phyloP scores from a whole-genome alignment of 768 basidiomycete species.

The Lentinula boryana region DNA sequence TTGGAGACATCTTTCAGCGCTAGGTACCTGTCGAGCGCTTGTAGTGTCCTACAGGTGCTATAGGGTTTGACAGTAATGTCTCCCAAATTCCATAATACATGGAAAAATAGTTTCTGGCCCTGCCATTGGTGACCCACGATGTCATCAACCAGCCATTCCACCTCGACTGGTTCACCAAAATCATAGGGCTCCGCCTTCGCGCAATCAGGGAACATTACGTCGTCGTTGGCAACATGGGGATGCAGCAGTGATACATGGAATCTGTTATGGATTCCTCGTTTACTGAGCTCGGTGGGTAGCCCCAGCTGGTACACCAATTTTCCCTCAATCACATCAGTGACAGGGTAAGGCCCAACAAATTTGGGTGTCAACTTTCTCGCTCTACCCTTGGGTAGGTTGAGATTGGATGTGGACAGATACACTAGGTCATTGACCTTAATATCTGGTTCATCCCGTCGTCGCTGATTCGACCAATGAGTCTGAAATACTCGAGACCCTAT shows the following conservation, averaged over 20 bases:
- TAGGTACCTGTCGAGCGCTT: slow-evolving; percentile 9
- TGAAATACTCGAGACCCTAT: too few relatives aligned
- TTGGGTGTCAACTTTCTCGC: too few relatives aligned
- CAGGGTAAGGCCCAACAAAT: background rate
- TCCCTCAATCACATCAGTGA: background rate
- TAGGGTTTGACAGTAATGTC: slow-evolving; percentile 11
- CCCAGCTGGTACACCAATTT: slow-evolving; percentile 17
- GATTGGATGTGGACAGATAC: too few relatives aligned
- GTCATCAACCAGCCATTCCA: slow-evolving; percentile 9
- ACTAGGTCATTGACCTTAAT: too few relatives aligned
- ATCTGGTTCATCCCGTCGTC: too few relatives aligned
- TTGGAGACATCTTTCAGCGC: too few relatives aligned
- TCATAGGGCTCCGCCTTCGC: slow-evolving; percentile 1
- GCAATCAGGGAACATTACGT: slow-evolving; percentile 8
- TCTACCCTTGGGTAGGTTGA: too few relatives aligned
- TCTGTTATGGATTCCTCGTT: slow-evolving; percentile 6
- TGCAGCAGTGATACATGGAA: slow-evolving; percentile 9
- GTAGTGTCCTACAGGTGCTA: slow-evolving; percentile 3
- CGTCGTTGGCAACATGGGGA: slow-evolving; percentile 7
- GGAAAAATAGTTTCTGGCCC: background rate
- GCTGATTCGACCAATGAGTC: too few relatives aligned
- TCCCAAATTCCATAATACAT: slow-evolving; percentile 8
- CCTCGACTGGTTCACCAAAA: slow-evolving; percentile 7
- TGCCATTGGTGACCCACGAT: slow-evolving; percentile 11
- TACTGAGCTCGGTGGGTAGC: slow-evolving; percentile 10